Evolutionary conservation across 1,139 yeast genomes (phyloP).

Genomic region (Suhomyces terraborum): DNA sequence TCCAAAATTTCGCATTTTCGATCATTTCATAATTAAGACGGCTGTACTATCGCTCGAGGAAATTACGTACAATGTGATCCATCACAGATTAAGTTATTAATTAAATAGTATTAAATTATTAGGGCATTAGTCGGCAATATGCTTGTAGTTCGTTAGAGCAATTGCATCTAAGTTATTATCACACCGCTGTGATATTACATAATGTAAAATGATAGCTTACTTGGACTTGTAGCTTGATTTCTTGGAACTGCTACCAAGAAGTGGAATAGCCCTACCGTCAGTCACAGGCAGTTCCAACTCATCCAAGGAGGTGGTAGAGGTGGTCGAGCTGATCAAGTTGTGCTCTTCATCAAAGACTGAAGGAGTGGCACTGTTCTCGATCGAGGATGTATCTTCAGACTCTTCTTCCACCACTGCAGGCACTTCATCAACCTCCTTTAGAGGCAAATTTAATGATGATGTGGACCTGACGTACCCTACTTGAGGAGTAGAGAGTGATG

Average conservation of each 20-base stretch:
- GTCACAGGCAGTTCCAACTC: conserved; percentile 23
- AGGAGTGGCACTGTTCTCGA: conserved; percentile 42
- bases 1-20: too few species aligned
- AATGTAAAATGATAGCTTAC: neutral
- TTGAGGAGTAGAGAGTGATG: conserved; percentile 13
- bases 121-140: conserved; percentile 6
- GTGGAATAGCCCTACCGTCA: conserved; percentile 3
- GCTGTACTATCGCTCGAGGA: neutral
- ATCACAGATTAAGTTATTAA: conserved; percentile 2
- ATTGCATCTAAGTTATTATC: conserved; percentile 4
- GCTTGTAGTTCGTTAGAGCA: conserved; percentile 3
- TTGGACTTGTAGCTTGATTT: conserved; percentile 5
- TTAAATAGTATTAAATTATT: conserved; percentile 4
- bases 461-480: conserved; percentile 17
- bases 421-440: conserved; percentile 10
- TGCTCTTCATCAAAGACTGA: conserved; percentile 39
- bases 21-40: too few species aligned
- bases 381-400: conserved; percentile 30
- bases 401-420: conserved; percentile 23
- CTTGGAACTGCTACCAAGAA: conserved; percentile 2
- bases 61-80: neutral
- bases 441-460: conserved; percentile 21
- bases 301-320: conserved; percentile 38
- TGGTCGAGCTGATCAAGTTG: conserved; percentile 28
- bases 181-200: conserved; percentile 3